Conservation (phyloP, 2,329 filamentous ascomycete species). For the Diaporthe vaccinii region DNA sequence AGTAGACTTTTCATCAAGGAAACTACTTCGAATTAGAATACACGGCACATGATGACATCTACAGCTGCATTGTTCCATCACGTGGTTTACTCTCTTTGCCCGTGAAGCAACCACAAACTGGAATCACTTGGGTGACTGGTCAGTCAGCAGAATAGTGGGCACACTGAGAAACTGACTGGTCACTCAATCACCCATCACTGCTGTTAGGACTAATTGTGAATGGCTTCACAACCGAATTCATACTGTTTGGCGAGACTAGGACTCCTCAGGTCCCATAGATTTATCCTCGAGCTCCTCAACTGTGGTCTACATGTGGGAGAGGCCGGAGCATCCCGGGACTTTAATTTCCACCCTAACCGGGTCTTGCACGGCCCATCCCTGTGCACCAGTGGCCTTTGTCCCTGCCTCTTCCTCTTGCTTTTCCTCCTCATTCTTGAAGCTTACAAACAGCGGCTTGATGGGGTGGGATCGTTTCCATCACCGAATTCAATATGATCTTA, state of each 20-base stretch:
- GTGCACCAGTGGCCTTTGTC: not conserved
- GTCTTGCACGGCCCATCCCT: conserved; percentile 5
- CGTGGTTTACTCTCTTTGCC: not conserved
- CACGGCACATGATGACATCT: not conserved
- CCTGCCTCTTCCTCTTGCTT: not conserved
- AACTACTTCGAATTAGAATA: not conserved
- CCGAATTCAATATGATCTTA: not conserved
- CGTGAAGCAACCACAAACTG: not conserved
- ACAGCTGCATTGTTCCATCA: not conserved
- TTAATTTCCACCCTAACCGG: conserved; percentile 24
- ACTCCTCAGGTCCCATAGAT: not conserved
- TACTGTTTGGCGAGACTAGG: not conserved
- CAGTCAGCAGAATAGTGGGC: not conserved
- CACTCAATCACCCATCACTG: not conserved
- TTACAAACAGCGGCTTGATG: not conserved
- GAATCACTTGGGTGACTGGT: not conserved
- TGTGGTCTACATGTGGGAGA: not conserved
- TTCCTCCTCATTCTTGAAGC: not conserved
- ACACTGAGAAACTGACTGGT: not conserved
- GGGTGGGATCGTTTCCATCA: not conserved
- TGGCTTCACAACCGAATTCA: not conserved
- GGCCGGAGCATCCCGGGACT: conserved; percentile 27
- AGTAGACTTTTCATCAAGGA: not conserved
- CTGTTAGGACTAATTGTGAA: not conserved
- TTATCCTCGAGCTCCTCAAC: not conserved